phyloP scores from a whole-genome alignment of 768 basidiomycete species.

The Suillus weaverae region DNA sequence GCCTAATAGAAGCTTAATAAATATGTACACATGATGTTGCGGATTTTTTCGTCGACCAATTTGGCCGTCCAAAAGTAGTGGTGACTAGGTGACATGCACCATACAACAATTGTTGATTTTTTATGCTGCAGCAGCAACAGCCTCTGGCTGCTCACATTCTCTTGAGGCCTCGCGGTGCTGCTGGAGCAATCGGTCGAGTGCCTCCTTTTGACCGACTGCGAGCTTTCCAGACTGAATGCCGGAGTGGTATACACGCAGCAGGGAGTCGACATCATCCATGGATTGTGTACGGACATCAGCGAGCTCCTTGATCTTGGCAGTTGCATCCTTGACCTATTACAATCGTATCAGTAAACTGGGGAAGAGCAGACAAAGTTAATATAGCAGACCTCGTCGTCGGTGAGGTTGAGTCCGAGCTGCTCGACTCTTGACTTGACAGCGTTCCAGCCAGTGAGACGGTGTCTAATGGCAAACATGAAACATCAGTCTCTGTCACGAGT shows the following conservation, averaged over 20 bases:
- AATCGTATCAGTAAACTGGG: slow-evolving; percentile 8
- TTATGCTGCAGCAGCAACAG: slow-evolving; percentile 10
- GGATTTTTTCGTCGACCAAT: neutral
- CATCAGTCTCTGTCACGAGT: neutral
- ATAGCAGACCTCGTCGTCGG: slow-evolving; percentile 74
- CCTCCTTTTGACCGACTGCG: slow-evolving; percentile 90
- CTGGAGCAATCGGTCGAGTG: slow-evolving; percentile 82
- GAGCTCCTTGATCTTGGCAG: slow-evolving; percentile 98
- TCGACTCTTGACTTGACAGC: slow-evolving; percentile 99
- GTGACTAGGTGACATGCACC: too few relatives aligned
- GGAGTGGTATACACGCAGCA: slow-evolving; percentile 93
- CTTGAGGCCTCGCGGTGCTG: slow-evolving; percentile 56
- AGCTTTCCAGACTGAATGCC: slow-evolving; percentile 92
- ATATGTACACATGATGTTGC: too few relatives aligned
- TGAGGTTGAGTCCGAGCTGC: slow-evolving; percentile 87
- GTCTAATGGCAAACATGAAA: slow-evolving; percentile 43
- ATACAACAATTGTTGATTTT: neutral
- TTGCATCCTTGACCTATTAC: slow-evolving; percentile 90
- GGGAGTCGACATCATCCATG: slow-evolving; percentile 98
- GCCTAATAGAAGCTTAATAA: too few relatives aligned
- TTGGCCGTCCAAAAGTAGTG: too few relatives aligned
- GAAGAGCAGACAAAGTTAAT: neutral
- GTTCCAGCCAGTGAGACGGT: slow-evolving; percentile 98
- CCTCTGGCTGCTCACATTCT: slow-evolving; percentile 9
- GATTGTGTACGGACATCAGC: slow-evolving; percentile 98